Percentiles rank a stretch among this genome's conserved stretches.
Evolutionary conservation across 495 filamentous ascomycete species (phyloP).

Genomic region (Penicillium fimorum): DNA sequence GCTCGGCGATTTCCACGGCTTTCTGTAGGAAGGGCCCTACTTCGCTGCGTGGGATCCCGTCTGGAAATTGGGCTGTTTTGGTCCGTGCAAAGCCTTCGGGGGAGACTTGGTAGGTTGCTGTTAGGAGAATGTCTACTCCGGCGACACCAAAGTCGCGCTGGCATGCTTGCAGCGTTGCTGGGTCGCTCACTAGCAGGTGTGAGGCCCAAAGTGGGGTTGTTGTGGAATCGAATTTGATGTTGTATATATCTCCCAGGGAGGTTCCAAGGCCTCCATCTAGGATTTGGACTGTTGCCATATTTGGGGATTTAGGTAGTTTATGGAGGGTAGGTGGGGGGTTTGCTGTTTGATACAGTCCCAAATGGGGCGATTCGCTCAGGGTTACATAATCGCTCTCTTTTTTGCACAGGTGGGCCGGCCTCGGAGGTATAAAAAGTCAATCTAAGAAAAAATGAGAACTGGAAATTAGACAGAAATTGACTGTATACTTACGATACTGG

Average conservation of each 20-base stretch:
- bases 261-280: slow-evolving; percentile 69
- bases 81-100: slow-evolving; percentile 51
- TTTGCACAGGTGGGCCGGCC: slow-evolving; percentile 12
- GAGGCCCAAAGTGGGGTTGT: slow-evolving; percentile 64
- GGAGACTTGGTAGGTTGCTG: slow-evolving; percentile 64
- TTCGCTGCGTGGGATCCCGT: slow-evolving; percentile 26
- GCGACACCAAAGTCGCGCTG: slow-evolving; percentile 53
- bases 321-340: slow-evolving; percentile 11
- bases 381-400: slow-evolving; percentile 17
- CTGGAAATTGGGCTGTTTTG: slow-evolving; percentile 21
- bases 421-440: neutral
- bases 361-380: neutral
- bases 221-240: slow-evolving; percentile 42
- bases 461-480: neutral
- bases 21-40: slow-evolving; percentile 25
- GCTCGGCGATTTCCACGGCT: slow-evolving; percentile 35
- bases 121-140: slow-evolving; percentile 59
- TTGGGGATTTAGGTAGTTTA: neutral
- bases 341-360: neutral
- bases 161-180: slow-evolving; percentile 47
- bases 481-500: neutral
- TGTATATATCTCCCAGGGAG: slow-evolving; percentile 56
- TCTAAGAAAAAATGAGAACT: neutral
- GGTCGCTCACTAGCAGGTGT: slow-evolving; percentile 54
- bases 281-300: slow-evolving; percentile 39